These are phyloP conservation scores for Epichloe sibirici DNA, from an alignment of 2,329 filamentous ascomycete genomes.

Conservation along the genomic window DNA sequence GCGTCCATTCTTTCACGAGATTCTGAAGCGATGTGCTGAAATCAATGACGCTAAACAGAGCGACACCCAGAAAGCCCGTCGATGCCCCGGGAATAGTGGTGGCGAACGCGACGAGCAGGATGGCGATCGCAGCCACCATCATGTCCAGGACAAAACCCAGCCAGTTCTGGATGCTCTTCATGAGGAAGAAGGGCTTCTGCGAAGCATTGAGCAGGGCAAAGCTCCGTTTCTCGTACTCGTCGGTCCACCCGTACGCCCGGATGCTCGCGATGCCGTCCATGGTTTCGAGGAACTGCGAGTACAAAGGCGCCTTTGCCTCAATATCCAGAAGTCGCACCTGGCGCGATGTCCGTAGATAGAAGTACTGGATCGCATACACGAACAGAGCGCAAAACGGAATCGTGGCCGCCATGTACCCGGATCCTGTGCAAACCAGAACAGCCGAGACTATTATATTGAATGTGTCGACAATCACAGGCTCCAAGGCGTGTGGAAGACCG, in stretches of 20 bases:
- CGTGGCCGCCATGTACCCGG: no score
- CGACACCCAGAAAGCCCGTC: slow-evolving; percentile 17
- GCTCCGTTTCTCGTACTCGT: background rate
- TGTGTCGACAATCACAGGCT: no score
- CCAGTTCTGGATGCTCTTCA: slow-evolving; percentile 40
- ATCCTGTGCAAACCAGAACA: no score
- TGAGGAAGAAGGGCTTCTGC: slow-evolving; percentile 22
- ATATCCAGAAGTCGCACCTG: slow-evolving; percentile 7
- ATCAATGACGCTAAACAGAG: slow-evolving; percentile 17
- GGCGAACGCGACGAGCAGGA: slow-evolving; percentile 29
- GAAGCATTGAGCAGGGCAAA: background rate
- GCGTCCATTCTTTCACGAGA: slow-evolving; percentile 21
- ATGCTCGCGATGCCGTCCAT: slow-evolving; percentile 6
- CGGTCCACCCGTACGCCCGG: slow-evolving; percentile 8
- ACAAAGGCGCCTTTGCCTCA: slow-evolving; percentile 8
- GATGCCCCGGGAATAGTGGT: slow-evolving; percentile 20
- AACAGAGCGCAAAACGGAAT: no score
- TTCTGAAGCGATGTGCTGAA: slow-evolving; percentile 17
- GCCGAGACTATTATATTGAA: no score
- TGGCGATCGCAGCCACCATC: slow-evolving; percentile 29
- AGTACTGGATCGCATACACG: slow-evolving; percentile 8
- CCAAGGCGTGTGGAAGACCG: no score
- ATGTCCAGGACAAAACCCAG: slow-evolving; percentile 35
- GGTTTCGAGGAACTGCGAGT: slow-evolving; percentile 6
- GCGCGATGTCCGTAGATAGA: slow-evolving; percentile 10